Evolutionary conservation across 345 rosid genomes (phyloP).

Genomic region (Xanthoceras sorbifolium): DNA sequence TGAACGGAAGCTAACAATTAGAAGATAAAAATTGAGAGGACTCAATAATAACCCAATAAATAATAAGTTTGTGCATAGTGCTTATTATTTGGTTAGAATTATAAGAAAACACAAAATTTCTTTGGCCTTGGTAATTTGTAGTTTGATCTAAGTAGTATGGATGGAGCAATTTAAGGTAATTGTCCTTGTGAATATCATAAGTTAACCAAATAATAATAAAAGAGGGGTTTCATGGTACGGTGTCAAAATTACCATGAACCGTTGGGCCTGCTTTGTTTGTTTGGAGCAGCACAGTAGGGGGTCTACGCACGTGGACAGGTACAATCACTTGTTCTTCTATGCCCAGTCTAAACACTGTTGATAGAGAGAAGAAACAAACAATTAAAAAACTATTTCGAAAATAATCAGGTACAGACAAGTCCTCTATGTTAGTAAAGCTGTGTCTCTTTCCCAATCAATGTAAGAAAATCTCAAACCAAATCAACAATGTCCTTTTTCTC

Average conservation of each 20-base stretch:
- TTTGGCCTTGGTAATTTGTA: too few relatives aligned
- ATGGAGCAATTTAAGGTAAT: too few relatives aligned
- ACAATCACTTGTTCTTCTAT: constrained; percentile 32
- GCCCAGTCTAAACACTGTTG: constrained; percentile 1
- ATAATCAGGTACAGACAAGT: constrained; percentile 20
- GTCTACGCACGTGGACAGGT: constrained; percentile 53
- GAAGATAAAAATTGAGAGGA: too few relatives aligned
- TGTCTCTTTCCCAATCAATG: constrained; percentile 30
- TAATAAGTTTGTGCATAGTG: too few relatives aligned
- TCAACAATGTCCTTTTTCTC: constrained; percentile 27
- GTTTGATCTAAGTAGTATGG: too few relatives aligned
- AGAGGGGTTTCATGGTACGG: constrained; percentile 20
- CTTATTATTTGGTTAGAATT: too few relatives aligned
- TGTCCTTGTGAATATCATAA: too few relatives aligned
- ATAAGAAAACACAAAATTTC: too few relatives aligned
- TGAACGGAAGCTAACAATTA: too few relatives aligned
- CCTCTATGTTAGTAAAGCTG: constrained; percentile 29
- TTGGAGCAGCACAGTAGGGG: constrained; percentile 36
- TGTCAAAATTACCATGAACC: constrained; percentile 30
- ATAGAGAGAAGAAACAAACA: not conserved
- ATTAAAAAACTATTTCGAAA: not conserved
- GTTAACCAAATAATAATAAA: not conserved
- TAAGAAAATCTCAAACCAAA: constrained; percentile 45
- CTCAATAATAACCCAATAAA: too few relatives aligned
- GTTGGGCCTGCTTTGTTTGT: constrained; percentile 39